These are phyloP conservation scores for Yamadazyma nakazawae DNA, from an alignment of 805 yeast species.

Conservation along the genomic window DNA sequence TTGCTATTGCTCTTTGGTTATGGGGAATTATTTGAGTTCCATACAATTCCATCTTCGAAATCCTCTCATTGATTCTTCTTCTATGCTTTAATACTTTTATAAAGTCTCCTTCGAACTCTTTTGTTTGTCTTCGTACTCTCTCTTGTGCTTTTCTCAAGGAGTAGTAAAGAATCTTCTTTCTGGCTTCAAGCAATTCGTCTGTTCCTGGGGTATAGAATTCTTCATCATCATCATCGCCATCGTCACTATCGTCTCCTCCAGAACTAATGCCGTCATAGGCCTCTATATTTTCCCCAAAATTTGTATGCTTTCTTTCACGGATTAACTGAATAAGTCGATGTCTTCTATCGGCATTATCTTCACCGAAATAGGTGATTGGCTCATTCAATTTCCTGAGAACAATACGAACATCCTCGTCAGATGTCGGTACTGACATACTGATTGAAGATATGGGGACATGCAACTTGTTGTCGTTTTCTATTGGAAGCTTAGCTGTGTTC, in stretches of 20 bases:
- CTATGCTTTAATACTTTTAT: conserved; percentile 45
- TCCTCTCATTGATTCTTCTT: conserved; percentile 34
- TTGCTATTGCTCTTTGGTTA: conserved; percentile 66
- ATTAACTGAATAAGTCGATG: conserved; percentile 52
- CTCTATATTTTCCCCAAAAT: conserved; percentile 12
- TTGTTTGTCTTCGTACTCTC: conserved; percentile 37
- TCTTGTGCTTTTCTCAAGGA: conserved; percentile 47
- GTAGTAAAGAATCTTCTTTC: conserved; percentile 49
- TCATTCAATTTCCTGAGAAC: conserved; percentile 49
- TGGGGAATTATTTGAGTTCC: conserved; percentile 66
- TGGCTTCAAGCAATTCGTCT: conserved; percentile 45
- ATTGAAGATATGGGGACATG: background rate
- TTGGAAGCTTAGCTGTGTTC: conserved; percentile 1
- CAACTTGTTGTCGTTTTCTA: conserved; percentile 7
- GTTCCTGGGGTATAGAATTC: conserved; percentile 85
- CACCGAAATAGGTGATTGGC: conserved; percentile 57
- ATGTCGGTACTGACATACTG: conserved; percentile 47
- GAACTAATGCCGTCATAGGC: conserved; percentile 59
- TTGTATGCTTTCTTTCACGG: conserved; percentile 22
- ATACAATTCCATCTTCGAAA: conserved; percentile 38
- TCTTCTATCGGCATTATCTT: conserved; percentile 59
- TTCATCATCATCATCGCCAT: conserved; percentile 29
- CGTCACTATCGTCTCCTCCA: conserved; percentile 14
- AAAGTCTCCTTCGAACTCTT: conserved; percentile 31
- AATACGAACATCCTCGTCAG: conserved; percentile 59